Base-by-base conservation (phyloP, 148 eudicot genomes). In the Arctostaphylos glauca region DNA sequence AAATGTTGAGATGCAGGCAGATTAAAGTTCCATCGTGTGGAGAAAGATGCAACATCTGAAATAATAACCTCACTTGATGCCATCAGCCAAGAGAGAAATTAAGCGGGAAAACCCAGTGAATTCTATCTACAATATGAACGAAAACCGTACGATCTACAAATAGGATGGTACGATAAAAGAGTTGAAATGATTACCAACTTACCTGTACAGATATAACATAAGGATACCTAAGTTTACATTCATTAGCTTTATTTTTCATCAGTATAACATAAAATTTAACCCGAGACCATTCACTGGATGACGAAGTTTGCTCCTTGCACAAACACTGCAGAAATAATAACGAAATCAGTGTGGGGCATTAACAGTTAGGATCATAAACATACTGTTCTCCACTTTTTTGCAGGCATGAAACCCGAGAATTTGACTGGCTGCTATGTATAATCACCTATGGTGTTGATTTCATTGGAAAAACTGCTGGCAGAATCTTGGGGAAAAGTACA, bases 261-360 rank as follows among this genome's bases (percentile, higher is more conserved):
- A 46, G 19, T 64, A 48, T 14, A 62, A 79, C 73, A 13, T 21
- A n/a, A 79, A 2, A 60, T n/a, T 14, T 47, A 9, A 47, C 21
- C 49, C 81, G 49, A 78, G 41, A 43, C 38, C 71, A 23, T 4
- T 25, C 43, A 77, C 70, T 9, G 4, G 59, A 25, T 21, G 7
- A 64, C 21, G 3, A 19, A 23, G 72, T 16, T 79, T 62, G 23
- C 12, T 23, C 55, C 73, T 21, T 31, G 6, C 73, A 48, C 0
- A 79, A 21, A 62, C 55, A 21, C 81, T 79, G 81, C 81, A 79
- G 31, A 62, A 79, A 47, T 15, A 21, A 47, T n/a, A 25, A 49
- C n/a, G 9, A 46, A 47, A 47, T 13, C 21, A 77, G 64, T 15
- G 64, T 31, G 64, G 23, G 3, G 44, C n/a, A 76, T 10, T 6